These are phyloP conservation scores for Phytophthora lateralis DNA, from an alignment of 352 stramenopile species.

Conservation along the genomic window DNA sequence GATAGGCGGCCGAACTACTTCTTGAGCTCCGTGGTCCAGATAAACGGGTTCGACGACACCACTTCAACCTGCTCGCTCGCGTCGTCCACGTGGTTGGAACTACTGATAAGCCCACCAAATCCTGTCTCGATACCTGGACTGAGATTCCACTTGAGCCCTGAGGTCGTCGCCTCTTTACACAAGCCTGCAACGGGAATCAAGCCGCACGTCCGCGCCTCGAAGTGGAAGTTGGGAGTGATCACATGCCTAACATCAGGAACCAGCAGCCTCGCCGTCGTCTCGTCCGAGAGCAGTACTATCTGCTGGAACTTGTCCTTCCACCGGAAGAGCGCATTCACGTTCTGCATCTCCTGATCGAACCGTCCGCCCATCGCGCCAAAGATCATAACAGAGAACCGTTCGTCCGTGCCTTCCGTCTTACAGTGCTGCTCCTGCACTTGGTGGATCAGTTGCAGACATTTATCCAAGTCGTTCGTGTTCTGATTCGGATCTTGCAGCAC, in stretches of 20 bases:
- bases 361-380: slow-evolving; percentile 96
- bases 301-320: slow-evolving; percentile 84
- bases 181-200: slow-evolving; percentile 91
- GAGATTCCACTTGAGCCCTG: slow-evolving; percentile 92
- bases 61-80: slow-evolving; percentile 59
- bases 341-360: slow-evolving; percentile 98
- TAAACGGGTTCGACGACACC: slow-evolving; percentile 73
- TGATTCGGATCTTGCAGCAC: slow-evolving; percentile 89
- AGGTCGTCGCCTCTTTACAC: slow-evolving; percentile 84
- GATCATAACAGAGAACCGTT: slow-evolving; percentile 80
- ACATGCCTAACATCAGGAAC: slow-evolving; percentile 56
- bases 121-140: slow-evolving; percentile 52
- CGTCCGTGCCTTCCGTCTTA: slow-evolving; percentile 11
- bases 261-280: slow-evolving; percentile 90
- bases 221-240: slow-evolving; percentile 84
- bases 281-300: slow-evolving; percentile 89
- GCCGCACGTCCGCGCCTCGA: slow-evolving; percentile 94
- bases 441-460: slow-evolving; percentile 76
- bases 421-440: slow-evolving; percentile 45
- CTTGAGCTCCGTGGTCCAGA: slow-evolving; percentile 90
- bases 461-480: slow-evolving; percentile 96
- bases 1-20: slow-evolving; percentile 26
- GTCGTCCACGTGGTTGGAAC: slow-evolving; percentile 79
- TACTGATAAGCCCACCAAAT: slow-evolving; percentile 87
- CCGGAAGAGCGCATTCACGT: slow-evolving; percentile 92